Conservation (phyloP, 192 early-diverging fungal genomes). For the Rhizoclosmatium sp. region DNA sequence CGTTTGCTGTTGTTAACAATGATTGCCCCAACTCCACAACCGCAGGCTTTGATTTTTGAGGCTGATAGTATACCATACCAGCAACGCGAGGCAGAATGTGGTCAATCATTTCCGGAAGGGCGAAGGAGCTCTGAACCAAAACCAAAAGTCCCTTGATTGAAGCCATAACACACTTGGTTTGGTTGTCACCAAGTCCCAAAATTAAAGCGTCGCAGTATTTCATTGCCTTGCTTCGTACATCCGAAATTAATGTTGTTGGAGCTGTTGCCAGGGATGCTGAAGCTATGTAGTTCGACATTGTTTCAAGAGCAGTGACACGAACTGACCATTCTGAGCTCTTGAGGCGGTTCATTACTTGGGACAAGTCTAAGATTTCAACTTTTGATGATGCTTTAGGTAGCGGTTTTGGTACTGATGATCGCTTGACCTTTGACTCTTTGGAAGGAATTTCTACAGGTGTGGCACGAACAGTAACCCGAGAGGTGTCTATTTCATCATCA, state of each 20-base stretch:
- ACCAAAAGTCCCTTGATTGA: slow-evolving; percentile 10
- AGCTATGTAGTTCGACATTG: slow-evolving; percentile 1
- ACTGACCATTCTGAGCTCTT: slow-evolving; percentile 38
- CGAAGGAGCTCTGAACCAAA: slow-evolving; percentile 11
- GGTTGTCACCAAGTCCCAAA: slow-evolving; percentile 27
- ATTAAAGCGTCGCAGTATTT: slow-evolving; percentile 29
- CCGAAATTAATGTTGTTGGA: not conserved
- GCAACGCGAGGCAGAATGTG: slow-evolving; percentile 33
- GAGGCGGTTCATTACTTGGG: not conserved
- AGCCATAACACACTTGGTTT: slow-evolving; percentile 25
- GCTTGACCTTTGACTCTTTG: not conserved
- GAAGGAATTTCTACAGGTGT: not conserved
- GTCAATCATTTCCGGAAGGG: slow-evolving; percentile 22
- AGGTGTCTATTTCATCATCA: not conserved
- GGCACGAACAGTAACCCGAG: not conserved
- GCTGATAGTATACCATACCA: slow-evolving; percentile 28
- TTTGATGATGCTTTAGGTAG: not conserved
- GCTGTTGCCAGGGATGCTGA: not conserved
- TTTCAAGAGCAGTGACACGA: slow-evolving; percentile 30
- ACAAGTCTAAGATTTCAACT: not conserved
- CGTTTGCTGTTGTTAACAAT: not conserved
- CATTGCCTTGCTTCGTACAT: slow-evolving; percentile 12
- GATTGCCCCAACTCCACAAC: slow-evolving; percentile 5
- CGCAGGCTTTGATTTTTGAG: slow-evolving; percentile 8
- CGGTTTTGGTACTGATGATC: not conserved